Evolutionary conservation across 2,329 filamentous ascomycete species (phyloP).

Genomic region (Cladophialophora carrionii): DNA sequence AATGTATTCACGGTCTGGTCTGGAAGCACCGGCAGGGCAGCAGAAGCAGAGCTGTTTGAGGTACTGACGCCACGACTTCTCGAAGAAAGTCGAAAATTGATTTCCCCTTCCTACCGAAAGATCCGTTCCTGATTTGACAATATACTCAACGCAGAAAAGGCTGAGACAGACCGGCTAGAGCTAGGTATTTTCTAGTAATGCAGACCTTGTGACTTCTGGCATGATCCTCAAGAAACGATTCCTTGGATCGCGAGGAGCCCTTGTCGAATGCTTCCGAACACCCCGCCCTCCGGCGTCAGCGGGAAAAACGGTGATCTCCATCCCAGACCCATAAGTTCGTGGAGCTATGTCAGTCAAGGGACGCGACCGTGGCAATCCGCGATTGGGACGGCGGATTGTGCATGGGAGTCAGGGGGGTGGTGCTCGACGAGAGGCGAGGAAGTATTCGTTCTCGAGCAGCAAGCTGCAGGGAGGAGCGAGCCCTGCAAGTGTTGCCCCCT

Average conservation of each 20-base stretch:
- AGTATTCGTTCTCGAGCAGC: neutral
- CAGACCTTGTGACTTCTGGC: neutral
- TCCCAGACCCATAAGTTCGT: no score
- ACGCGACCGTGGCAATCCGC: no score
- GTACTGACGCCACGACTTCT: neutral
- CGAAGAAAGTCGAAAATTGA: neutral
- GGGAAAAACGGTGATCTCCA: no score
- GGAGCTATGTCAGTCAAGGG: no score
- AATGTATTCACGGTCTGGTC: neutral
- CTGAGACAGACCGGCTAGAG: constrained; percentile 16
- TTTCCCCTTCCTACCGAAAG: neutral
- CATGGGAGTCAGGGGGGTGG: neutral
- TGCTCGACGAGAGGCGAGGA: neutral
- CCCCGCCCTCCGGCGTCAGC: no score
- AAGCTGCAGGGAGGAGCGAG: neutral
- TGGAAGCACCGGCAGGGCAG: neutral
- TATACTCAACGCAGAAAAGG: neutral
- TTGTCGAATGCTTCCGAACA: no score
- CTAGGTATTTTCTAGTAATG: constrained; percentile 8
- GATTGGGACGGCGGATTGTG: neutral
- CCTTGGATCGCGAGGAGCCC: neutral
- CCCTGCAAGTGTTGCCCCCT: neutral
- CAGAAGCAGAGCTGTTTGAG: neutral
- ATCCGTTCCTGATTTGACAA: constrained; percentile 5
- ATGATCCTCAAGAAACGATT: neutral